Base-by-base conservation (phyloP, 768 basidiomycete species). In the Peribolospora kevripleyi region DNA sequence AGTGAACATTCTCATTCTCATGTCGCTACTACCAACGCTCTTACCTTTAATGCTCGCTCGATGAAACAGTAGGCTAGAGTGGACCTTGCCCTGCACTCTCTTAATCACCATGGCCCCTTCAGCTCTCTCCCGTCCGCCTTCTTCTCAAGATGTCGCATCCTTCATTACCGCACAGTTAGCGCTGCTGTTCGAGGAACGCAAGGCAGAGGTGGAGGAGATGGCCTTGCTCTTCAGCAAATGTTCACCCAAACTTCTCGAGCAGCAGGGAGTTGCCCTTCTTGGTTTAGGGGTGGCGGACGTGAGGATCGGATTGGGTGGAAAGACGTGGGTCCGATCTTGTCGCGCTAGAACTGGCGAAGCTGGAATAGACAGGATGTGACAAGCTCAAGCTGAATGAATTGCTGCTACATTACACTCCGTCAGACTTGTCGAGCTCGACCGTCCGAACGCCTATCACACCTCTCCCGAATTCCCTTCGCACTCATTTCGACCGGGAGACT, bases 241-340 rank as follows among this genome's bases (percentile, higher is more conserved):
- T 62, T 76, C 80, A 2, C 80, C 81, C 0, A 83, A 79, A 59
- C 70, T 88, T 7, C 73, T 97, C n/a, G 86, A 91, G 65, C 79
- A 82, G 60, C 80, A 81, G 55, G 90, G 90, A 3, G 71, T 97
- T 7, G 80, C 84, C 0, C 66, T 93, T 1, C 75, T 75, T 39
- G 80, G 80, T 48, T 71, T 95, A 4, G 78, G 82, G 2, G 69
- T 85, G 2, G 72, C 75, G 1, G 72, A 74, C 37, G 72, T 87
- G n/a, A 78, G 75, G 52, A 74, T 93, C 13, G 91, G 90, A 3
- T 73, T 95, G 4, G 90, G 87, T 38, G 90, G 88, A 38, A 90
- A 88, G 71, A 88, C 79, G 87, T 91, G 66, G 64, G 66, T 52
- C 68, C 60, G 48, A 45, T 40, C 13, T 49, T 11, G 25, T 49